These are phyloP conservation scores for Nemania sp. DNA, from an alignment of 2,329 filamentous ascomycete genomes.

Conservation along the genomic window DNA sequence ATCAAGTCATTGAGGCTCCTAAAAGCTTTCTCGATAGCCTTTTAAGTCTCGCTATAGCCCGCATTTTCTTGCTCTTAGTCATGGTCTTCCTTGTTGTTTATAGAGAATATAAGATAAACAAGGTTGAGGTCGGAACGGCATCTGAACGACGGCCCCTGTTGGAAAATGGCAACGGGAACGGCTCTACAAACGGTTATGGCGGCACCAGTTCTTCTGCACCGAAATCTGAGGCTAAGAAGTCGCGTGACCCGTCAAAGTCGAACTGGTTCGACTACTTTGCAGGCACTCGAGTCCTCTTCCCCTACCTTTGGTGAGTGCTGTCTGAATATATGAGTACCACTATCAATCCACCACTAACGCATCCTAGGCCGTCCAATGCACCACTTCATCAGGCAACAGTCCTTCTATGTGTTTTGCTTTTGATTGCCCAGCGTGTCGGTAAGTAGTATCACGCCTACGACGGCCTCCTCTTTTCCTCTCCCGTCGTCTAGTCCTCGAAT, in stretches of 20 bases:
- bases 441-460: not conserved
- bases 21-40: constrained; percentile 49
- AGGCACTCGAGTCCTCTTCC: constrained; percentile 59
- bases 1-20: constrained; percentile 49
- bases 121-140: constrained; percentile 48
- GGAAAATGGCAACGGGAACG: constrained; percentile 56
- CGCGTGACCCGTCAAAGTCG: constrained; percentile 40
- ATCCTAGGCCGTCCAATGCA: constrained; percentile 57
- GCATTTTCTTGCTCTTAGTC: constrained; percentile 51
- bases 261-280: constrained; percentile 61
- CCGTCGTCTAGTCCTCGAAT: not conserved
- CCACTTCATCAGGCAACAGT: constrained; percentile 56
- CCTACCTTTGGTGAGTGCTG: constrained; percentile 57
- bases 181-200: constrained; percentile 48
- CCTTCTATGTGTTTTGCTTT: constrained; percentile 56
- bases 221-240: constrained; percentile 30
- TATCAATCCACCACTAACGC: constrained; percentile 35
- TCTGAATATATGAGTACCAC: not conserved
- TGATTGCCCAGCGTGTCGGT: constrained; percentile 56
- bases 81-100: constrained; percentile 52
- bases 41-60: constrained; percentile 50
- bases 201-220: constrained; percentile 25
- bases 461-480: not conserved
- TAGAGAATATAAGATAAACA: constrained; percentile 51
- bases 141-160: constrained; percentile 56